Base-by-base conservation (phyloP, 495 filamentous ascomycete genomes). In the Sordaria brevicollis region DNA sequence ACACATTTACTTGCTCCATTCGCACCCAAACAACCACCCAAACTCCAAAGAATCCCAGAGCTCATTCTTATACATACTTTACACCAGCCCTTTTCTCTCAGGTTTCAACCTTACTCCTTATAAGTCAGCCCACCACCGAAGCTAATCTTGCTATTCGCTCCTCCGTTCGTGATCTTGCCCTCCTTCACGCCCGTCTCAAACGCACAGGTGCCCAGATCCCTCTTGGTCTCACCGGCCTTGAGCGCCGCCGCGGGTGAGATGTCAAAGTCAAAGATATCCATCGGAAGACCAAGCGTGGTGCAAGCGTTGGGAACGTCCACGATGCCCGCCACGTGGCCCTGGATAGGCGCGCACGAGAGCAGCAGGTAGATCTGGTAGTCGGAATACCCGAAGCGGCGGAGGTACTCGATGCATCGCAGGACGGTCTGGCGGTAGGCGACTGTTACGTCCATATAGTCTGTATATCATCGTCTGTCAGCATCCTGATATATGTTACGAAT, bases 191-290 rank as follows among this genome's bases (percentile, higher is more conserved):
- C 83, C 1, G 74, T 90, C 70, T 89, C 86, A 78, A 91, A 92
- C 21, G 92, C 92, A 78, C 93, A 96, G 49, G 75, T 80, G 0
- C 92, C 92, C 87, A 95, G 89, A 75, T 96, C 91, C 71, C 83
- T 74, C 81, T 85, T 86, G 76, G 88, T 83, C 13, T 62, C 49
- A 4, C 25, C 49, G 31, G 83, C 87, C 13, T 85, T 83, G 0
- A 33, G 38, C 17, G 79, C 77, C 2, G 86, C 86, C 37, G 85
- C 83, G 0, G 93, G 92, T 67, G 88, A 86, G 71, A 97, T 93
- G 78, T 97, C 93, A 78, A 98, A 96, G 76, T 95, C 93, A 74
- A 97, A 97, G 67, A 98, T 97, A 82, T 98, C 94, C 84, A 96
- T 93, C 13, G 94, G 94, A 41, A 98, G 79, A 0, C 93, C 92